Conservation (phyloP, 2,329 filamentous ascomycete genomes). For the Aspergillus jensenii region DNA sequence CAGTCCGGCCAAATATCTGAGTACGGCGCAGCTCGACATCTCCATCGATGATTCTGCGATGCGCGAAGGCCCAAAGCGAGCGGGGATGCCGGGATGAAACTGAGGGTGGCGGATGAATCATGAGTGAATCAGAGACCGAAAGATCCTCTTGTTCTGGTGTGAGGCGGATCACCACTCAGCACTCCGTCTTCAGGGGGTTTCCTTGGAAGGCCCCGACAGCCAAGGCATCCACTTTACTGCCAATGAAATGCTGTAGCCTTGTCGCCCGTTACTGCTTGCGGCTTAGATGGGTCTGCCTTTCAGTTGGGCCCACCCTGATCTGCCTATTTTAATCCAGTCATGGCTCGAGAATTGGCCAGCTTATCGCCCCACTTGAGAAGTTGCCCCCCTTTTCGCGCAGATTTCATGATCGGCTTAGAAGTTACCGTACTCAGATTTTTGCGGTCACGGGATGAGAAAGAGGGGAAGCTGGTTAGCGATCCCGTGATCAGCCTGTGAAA, state of each 20-base stretch:
- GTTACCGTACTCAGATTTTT: background rate
- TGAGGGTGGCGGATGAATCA: slow-evolving; percentile 19
- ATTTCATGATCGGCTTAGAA: background rate
- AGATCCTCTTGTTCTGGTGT: slow-evolving; percentile 13
- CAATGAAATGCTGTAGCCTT: slow-evolving; percentile 10
- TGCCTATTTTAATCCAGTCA: slow-evolving; percentile 19
- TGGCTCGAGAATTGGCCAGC: background rate
- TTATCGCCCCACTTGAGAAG: slow-evolving; percentile 22
- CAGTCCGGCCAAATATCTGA: background rate
- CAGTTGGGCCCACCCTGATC: slow-evolving; percentile 19
- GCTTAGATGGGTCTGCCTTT: slow-evolving; percentile 16
- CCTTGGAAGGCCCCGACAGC: slow-evolving; percentile 9
- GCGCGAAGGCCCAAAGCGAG: slow-evolving; percentile 19
- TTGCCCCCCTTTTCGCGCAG: slow-evolving; percentile 9
- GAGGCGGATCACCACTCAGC: slow-evolving; percentile 9
- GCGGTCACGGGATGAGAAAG: slow-evolving; percentile 5
- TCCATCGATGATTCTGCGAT: slow-evolving; percentile 11
- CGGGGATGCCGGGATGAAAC: slow-evolving; percentile 5
- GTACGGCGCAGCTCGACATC: slow-evolving; percentile 2
- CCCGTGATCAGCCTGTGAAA: background rate
- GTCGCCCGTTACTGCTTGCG: slow-evolving; percentile 13
- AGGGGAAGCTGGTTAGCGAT: background rate
- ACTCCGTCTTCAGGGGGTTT: slow-evolving; percentile 3
- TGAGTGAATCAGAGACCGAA: slow-evolving; percentile 1
- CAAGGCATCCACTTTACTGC: slow-evolving; percentile 16